These are phyloP conservation scores for Leptodermis oblonga DNA, from an alignment of 257 asterid genomes.

Conservation along the genomic window DNA sequence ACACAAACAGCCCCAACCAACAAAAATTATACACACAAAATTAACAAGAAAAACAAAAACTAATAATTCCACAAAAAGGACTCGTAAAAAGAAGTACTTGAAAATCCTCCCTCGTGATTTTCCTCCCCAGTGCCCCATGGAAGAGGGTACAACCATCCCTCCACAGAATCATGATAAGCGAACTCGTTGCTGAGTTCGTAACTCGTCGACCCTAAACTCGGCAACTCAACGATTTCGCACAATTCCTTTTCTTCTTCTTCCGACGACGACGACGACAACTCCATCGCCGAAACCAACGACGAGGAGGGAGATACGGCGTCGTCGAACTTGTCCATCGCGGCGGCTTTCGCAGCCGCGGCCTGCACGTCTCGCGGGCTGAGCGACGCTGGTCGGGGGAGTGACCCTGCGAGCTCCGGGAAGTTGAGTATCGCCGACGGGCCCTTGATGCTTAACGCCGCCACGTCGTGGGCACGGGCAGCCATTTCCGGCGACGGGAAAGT, in stretches of 20 bases:
- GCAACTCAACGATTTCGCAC: slow-evolving; percentile 69
- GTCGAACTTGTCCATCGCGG: slow-evolving; percentile 64
- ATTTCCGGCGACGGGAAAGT: slow-evolving; percentile 78
- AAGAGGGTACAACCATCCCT: slow-evolving; percentile 51
- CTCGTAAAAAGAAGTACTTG: slow-evolving; percentile 24
- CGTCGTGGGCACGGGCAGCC: slow-evolving; percentile 98
- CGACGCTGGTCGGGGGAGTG: slow-evolving; percentile 61
- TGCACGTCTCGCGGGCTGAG: slow-evolving; percentile 71
- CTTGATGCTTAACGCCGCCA: slow-evolving; percentile 70
- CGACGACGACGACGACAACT: slow-evolving; percentile 3
- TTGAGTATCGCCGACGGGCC: slow-evolving; percentile 69
- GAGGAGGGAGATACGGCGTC: background rate
- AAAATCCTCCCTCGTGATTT: slow-evolving; percentile 22
- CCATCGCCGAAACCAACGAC: slow-evolving; percentile 6
- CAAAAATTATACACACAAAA: background rate
- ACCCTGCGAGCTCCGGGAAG: slow-evolving; percentile 54
- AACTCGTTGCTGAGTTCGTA: slow-evolving; percentile 42
- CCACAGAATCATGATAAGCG: slow-evolving; percentile 39
- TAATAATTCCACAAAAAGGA: slow-evolving; percentile 56
- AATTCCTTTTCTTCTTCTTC: slow-evolving; percentile 47
- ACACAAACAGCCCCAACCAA: slow-evolving; percentile 1
- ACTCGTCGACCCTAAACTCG: slow-evolving; percentile 44
- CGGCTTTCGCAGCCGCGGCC: slow-evolving; percentile 84
- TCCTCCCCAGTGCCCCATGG: slow-evolving; percentile 21
- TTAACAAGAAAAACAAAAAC: background rate